These are phyloP conservation scores for Solanum dulcamara DNA, from an alignment of 257 asterid genomes.

Conservation along the genomic window DNA sequence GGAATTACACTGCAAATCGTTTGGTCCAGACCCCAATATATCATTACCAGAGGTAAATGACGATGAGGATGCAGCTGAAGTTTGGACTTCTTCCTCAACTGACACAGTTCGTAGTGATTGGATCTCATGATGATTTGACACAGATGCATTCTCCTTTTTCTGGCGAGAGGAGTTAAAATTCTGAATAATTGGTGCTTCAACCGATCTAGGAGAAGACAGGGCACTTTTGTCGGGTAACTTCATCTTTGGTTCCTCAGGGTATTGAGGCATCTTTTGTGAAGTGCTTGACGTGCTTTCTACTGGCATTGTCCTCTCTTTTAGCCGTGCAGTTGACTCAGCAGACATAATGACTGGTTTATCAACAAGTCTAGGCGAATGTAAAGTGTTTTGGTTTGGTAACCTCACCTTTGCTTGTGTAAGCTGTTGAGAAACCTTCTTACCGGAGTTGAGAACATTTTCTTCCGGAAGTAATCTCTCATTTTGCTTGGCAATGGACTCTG, in stretches of 20 bases:
- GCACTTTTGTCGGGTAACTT: constrained; percentile 4
- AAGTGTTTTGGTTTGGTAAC: constrained; percentile 8
- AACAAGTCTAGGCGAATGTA: constrained; percentile 16
- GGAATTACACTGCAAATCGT: constrained; percentile 16
- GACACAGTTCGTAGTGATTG: constrained; percentile 2
- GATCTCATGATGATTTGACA: constrained; percentile 12
- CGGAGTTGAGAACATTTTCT: not conserved
- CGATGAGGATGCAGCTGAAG: constrained; percentile 10
- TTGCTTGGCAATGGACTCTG: not conserved
- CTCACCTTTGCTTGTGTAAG: not conserved
- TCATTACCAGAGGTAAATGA: constrained; percentile 4
- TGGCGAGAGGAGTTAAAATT: not conserved
- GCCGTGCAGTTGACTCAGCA: constrained; percentile 8
- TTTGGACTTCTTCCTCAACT: constrained; percentile 19
- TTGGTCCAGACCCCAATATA: constrained; percentile 14
- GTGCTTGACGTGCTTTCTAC: constrained; percentile 9
- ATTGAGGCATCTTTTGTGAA: constrained; percentile 1
- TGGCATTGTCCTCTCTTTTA: constrained; percentile 6
- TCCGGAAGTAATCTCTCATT: not conserved
- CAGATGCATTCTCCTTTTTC: constrained; percentile 8
- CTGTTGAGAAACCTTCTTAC: not conserved
- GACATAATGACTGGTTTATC: constrained; percentile 4
- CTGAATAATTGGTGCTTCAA: not conserved
- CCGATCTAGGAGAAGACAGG: not conserved
- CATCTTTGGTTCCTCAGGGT: constrained; percentile 3